These are phyloP conservation scores for Jaltomata sinuosa DNA, from an alignment of 257 asterid genomes.

Conservation along the genomic window DNA sequence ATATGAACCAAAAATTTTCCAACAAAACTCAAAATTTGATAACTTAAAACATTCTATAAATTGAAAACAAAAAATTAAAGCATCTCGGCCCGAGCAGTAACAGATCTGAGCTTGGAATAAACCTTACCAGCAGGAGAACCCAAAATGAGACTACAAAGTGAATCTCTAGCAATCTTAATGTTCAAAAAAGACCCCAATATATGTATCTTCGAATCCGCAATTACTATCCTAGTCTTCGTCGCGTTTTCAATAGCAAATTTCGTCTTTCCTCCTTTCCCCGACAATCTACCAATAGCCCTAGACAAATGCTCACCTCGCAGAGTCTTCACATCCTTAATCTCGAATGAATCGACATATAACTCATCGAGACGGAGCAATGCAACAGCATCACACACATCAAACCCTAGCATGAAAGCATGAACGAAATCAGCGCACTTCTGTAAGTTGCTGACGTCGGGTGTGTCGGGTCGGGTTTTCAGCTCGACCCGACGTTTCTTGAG, in stretches of 20 bases:
- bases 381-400: slow-evolving; percentile 59
- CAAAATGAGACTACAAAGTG: background rate
- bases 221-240: background rate
- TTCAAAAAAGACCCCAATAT: background rate
- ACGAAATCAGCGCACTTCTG: slow-evolving; percentile 85
- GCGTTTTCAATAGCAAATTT: background rate
- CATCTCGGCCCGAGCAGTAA: background rate
- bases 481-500: slow-evolving; percentile 76
- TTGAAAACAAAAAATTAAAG: background rate
- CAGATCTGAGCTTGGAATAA: background rate
- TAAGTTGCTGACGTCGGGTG: slow-evolving; percentile 80
- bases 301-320: slow-evolving; percentile 81
- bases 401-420: slow-evolving; percentile 84
- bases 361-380: slow-evolving; percentile 83
- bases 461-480: slow-evolving; percentile 68
- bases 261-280: background rate
- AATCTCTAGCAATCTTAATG: slow-evolving; percentile 1
- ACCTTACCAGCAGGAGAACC: slow-evolving; percentile 1
- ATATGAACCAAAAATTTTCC: background rate
- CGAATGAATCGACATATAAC: slow-evolving; percentile 72
- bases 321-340: slow-evolving; percentile 87
- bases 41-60: background rate
- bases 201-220: background rate
- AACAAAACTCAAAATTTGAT: background rate
- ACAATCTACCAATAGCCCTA: background rate